Evolutionary conservation across 2,329 filamentous ascomycete species (phyloP), one percentile per base, ranked within the genome.

Genomic region (Colletotrichum somersetense): DNA sequence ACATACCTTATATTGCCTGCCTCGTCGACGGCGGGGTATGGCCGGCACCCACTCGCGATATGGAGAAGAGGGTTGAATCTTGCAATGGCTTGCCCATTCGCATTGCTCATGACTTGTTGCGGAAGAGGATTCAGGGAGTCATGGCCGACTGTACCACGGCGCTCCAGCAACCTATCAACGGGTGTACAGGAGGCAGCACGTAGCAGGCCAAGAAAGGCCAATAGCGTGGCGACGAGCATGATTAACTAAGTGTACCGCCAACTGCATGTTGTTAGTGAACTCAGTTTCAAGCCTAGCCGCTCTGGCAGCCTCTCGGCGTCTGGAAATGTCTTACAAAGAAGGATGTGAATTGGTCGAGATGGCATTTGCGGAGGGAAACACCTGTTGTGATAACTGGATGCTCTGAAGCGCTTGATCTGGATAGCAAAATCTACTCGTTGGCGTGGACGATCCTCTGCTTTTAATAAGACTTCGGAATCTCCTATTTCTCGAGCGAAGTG

Each of bases 21-120:
- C 18, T 66, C 55, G 35, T 58, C n/a, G 12, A 70, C 67, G 8
- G 55, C 67, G 18, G 67, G 44, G 12, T 70, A 70, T 4, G 67
- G 67, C 11, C 66, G 55, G 62, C 67, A 70, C 10, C 67, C 67
- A 26, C 65, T 62, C 26, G 67, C 57, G 18, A 73, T 64, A 26
- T 73, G 70, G 8, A 74, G 72, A 3, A 57, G 53, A 1, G 72
- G 69, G 26, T 69, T 72, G 48, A 69, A 72, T 20, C 59, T 52
- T n/a, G 40, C 59, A 18, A 72, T 72, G 11, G 63, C 50, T 30
- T n/a, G 30, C 42, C 68, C 64, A 16, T 48, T 38, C 12, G 26
- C n/a, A 16, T 68, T 71, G 10, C 63, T 26, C 33, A 55, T 58
- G 10, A 71, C 68, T 20, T 12, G 63, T 5, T 63, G 20, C 0